These are phyloP conservation scores for Pestalotiopsis sp. DNA, from an alignment of 2,329 filamentous ascomycete genomes.

Conservation along the genomic window DNA sequence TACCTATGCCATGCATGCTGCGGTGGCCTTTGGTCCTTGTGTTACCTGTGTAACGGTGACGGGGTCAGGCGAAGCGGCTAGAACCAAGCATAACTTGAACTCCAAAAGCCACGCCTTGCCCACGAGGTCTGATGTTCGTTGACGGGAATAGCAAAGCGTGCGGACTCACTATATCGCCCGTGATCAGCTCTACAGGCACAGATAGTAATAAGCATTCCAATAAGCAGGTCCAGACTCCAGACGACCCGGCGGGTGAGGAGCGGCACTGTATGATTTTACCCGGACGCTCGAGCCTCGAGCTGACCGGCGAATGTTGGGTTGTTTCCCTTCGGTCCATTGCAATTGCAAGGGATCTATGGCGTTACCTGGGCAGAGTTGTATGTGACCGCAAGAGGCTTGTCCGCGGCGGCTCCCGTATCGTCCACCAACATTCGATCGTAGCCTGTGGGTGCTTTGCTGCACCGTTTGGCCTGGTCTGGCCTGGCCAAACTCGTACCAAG, in stretches of 20 bases:
- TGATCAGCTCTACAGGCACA: background rate
- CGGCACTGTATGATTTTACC: background rate
- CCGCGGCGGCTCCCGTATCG: background rate
- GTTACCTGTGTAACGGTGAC: conserved; percentile 6
- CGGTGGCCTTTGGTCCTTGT: background rate
- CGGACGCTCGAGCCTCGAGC: background rate
- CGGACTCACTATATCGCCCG: background rate
- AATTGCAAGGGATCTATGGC: background rate
- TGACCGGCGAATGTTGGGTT: background rate
- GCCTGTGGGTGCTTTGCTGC: background rate
- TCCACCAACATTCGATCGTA: background rate
- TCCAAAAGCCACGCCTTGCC: background rate
- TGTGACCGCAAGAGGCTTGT: background rate
- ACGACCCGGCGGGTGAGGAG: background rate
- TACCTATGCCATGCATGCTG: background rate
- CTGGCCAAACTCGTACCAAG: background rate
- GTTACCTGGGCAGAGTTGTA: background rate
- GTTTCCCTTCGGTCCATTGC: background rate
- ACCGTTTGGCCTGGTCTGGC: background rate
- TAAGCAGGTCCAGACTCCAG: background rate
- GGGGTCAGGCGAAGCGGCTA: conserved; percentile 5
- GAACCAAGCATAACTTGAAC: background rate
- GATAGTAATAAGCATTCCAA: background rate
- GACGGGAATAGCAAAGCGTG: background rate
- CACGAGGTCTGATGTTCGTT: background rate